Evolutionary conservation across 257 asterid species (phyloP).

Genomic region (Handroanthus guayacan): DNA sequence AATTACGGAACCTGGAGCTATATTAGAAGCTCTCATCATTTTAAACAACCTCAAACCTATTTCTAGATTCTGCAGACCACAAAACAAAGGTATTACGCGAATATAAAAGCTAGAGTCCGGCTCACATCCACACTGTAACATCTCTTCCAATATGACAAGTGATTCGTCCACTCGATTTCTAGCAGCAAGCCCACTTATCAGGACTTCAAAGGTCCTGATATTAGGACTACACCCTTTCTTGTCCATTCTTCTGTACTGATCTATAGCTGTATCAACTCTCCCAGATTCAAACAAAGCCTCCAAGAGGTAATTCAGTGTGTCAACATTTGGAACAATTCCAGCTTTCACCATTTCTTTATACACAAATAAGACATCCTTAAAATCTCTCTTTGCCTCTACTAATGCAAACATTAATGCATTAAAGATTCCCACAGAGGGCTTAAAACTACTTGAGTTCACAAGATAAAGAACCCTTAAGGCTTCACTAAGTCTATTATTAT

Average conservation of each 20-base stretch:
- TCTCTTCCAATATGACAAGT: constrained; percentile 60
- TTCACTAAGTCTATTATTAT: constrained; percentile 61
- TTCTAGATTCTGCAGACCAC: constrained; percentile 55
- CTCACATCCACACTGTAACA: constrained; percentile 55
- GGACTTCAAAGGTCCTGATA: constrained; percentile 67
- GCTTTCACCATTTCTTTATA: constrained; percentile 89
- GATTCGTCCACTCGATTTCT: constrained; percentile 61
- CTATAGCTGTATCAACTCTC: constrained; percentile 66
- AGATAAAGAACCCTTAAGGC: constrained; percentile 73
- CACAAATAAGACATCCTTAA: constrained; percentile 82
- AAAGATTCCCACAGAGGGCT: constrained; percentile 54
- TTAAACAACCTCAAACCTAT: constrained; percentile 53
- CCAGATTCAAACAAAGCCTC: constrained; percentile 74
- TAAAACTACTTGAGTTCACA: constrained; percentile 57
- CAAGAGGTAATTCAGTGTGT: constrained; percentile 69
- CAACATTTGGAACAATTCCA: constrained; percentile 65
- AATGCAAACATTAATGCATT: constrained; percentile 68
- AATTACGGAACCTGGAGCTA: constrained; percentile 50
- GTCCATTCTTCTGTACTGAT: constrained; percentile 69
- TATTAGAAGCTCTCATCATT: constrained; percentile 62
- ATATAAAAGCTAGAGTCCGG: constrained; percentile 57
- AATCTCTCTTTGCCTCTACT: constrained; percentile 58
- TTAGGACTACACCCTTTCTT: constrained; percentile 85
- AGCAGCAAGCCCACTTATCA: constrained; percentile 66
- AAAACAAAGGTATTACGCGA: constrained; percentile 58